Evolutionary conservation across 1,284 basidiomycete species (phyloP).

Genomic region (Singerocomus inundabilis): DNA sequence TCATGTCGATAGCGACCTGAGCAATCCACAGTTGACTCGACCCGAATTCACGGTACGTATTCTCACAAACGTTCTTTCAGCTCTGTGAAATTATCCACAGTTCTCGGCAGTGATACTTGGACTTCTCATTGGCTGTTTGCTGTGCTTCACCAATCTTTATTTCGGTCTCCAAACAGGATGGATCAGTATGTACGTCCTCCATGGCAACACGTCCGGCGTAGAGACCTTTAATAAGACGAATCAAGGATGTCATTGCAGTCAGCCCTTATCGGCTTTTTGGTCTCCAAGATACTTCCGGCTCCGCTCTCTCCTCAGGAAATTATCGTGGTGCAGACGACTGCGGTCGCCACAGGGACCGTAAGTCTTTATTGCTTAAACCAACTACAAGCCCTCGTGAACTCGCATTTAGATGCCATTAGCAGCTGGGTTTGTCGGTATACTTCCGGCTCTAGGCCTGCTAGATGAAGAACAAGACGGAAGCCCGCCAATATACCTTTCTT

Average conservation of each 20-base stretch:
- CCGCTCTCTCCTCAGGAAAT: conserved; percentile 88
- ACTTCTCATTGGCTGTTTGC: conserved; percentile 65
- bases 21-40: conserved; percentile 8
- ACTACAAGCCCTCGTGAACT: background rate
- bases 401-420: conserved; percentile 76
- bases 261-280: conserved; percentile 85
- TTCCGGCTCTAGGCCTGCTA: conserved; percentile 85
- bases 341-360: conserved; percentile 84
- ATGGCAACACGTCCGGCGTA: background rate
- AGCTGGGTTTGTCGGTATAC: conserved; percentile 92
- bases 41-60: conserved; percentile 32
- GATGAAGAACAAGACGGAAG: conserved; percentile 74
- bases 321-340: conserved; percentile 92
- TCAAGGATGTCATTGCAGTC: conserved; percentile 94
- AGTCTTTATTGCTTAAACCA: conserved; percentile 15
- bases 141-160: conserved; percentile 77
- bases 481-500: conserved; percentile 72
- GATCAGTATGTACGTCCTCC: conserved; percentile 60
- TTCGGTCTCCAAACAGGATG: conserved; percentile 78
- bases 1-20: background rate
- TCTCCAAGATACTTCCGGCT: conserved; percentile 72
- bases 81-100: conserved; percentile 9
- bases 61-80: background rate
- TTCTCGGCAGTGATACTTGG: conserved; percentile 55
- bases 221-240: conserved; percentile 1